A percentile compares a stretch with the other conserved stretches of the same genome.
These are phyloP conservation scores for Coemansia sp. DNA, from an alignment of 371 early-diverging fungal species.

Conservation along the genomic window DNA sequence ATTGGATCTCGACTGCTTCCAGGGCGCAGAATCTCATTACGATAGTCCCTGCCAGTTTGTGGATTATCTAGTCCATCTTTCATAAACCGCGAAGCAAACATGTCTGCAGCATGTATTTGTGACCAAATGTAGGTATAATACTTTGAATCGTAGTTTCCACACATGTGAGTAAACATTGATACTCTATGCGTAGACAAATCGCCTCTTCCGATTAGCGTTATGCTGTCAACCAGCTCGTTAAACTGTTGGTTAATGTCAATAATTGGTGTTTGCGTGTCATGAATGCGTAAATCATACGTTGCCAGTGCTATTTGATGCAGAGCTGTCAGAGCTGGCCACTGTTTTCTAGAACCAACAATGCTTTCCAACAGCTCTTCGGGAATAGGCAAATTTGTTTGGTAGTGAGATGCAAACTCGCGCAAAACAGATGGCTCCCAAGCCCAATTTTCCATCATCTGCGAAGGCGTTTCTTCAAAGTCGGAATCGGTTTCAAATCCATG, in stretches of 20 bases:
- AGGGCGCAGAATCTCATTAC: constrained; percentile 63
- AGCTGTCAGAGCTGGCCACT: neutral
- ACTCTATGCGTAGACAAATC: constrained; percentile 31
- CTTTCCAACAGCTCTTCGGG: constrained; percentile 68
- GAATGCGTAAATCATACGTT: neutral
- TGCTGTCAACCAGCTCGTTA: neutral
- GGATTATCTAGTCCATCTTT: constrained; percentile 55
- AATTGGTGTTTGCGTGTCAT: neutral
- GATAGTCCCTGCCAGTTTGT: constrained; percentile 60
- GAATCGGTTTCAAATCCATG: constrained; percentile 75
- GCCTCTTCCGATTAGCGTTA: neutral
- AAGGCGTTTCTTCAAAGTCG: constrained; percentile 88
- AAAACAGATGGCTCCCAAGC: constrained; percentile 74
- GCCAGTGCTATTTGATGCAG: neutral
- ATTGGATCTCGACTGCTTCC: constrained; percentile 73
- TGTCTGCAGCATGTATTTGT: constrained; percentile 80
- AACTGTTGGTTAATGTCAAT: neutral
- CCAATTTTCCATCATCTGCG: constrained; percentile 84
- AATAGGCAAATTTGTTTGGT: constrained; percentile 63
- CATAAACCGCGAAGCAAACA: constrained; percentile 74
- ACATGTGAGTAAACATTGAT: constrained; percentile 66
- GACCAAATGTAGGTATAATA: constrained; percentile 77
- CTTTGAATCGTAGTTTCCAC: constrained; percentile 81
- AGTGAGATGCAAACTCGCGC: constrained; percentile 67
- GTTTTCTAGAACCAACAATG: neutral